Evolutionary conservation across 1,284 basidiomycete genomes (phyloP).

Genomic region (Tilletia caries): DNA sequence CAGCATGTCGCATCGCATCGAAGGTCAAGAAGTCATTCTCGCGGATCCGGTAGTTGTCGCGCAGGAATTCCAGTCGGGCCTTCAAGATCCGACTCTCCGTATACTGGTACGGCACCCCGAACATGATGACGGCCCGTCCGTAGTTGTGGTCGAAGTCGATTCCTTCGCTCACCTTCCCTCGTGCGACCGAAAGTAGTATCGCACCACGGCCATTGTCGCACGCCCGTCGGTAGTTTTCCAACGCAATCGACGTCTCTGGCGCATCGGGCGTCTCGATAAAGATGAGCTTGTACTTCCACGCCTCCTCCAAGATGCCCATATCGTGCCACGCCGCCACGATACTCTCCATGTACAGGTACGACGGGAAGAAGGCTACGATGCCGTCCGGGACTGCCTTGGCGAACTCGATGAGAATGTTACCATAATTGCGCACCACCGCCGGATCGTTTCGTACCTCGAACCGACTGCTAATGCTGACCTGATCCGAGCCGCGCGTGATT

Average conservation of each 20-base stretch:
- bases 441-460: constrained; percentile 99
- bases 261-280: constrained; percentile 99
- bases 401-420: constrained; percentile 95
- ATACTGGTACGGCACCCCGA: constrained; percentile 97
- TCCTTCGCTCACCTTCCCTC: constrained; percentile 98
- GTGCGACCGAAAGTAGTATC: constrained; percentile 90
- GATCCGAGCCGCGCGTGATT: constrained; percentile 95
- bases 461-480: constrained; percentile 96
- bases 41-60: constrained; percentile 96
- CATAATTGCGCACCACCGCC: constrained; percentile 97
- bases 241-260: constrained; percentile 94
- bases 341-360: constrained; percentile 99
- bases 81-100: constrained; percentile 97
- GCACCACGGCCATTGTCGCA: constrained; percentile 98
- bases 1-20: constrained; percentile 98
- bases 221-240: constrained; percentile 95
- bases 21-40: constrained; percentile 99
- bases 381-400: constrained; percentile 97
- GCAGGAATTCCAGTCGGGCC: constrained; percentile 91
- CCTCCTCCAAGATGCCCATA: constrained; percentile 98
- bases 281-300: constrained; percentile 99
- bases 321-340: constrained; percentile 99
- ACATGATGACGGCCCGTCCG: constrained; percentile 98
- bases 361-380: constrained; percentile 97
- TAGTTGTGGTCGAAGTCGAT: constrained; percentile 99